Evolutionary conservation across 805 yeast genomes (phyloP).

Genomic region (Zygoascus bituminiphila): DNA sequence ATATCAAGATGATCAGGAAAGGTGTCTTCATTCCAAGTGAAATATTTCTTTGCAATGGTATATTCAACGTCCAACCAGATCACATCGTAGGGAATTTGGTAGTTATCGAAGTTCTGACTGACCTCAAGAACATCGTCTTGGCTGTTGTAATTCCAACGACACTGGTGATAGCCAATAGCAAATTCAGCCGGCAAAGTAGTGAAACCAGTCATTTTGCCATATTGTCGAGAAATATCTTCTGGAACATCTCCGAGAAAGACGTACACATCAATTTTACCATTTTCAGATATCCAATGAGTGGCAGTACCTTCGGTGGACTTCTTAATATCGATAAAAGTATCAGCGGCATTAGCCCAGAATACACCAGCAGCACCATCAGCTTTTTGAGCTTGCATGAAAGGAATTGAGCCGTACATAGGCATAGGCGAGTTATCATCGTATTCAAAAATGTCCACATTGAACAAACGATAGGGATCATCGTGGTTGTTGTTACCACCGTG

Average conservation of each 20-base stretch:
- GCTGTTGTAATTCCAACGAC: conserved; percentile 94
- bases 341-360: conserved; percentile 91
- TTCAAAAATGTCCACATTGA: conserved; percentile 91
- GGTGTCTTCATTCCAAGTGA: conserved; percentile 73
- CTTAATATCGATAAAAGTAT: conserved; percentile 74
- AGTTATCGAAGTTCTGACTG: conserved; percentile 57
- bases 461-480: conserved; percentile 75
- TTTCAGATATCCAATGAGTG: conserved; percentile 87
- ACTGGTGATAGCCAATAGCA: conserved; percentile 87
- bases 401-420: conserved; percentile 95
- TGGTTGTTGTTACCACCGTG: conserved; percentile 23
- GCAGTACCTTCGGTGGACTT: conserved; percentile 17
- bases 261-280: conserved; percentile 72
- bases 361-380: conserved; percentile 57
- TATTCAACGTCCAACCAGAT: conserved; percentile 96
- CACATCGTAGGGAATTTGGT: conserved; percentile 75
- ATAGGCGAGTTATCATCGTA: conserved; percentile 72
- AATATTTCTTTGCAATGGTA: conserved; percentile 76
- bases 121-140: conserved; percentile 78
- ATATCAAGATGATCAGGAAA: conserved; percentile 71
- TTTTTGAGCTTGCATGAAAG: conserved; percentile 68
- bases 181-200: conserved; percentile 67
- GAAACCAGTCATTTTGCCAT: conserved; percentile 65
- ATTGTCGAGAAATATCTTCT: conserved; percentile 50
- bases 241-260: conserved; percentile 51